These are phyloP conservation scores for Rhododendron griersonianum DNA, from an alignment of 148 eudicot genomes.

Conservation along the genomic window DNA sequence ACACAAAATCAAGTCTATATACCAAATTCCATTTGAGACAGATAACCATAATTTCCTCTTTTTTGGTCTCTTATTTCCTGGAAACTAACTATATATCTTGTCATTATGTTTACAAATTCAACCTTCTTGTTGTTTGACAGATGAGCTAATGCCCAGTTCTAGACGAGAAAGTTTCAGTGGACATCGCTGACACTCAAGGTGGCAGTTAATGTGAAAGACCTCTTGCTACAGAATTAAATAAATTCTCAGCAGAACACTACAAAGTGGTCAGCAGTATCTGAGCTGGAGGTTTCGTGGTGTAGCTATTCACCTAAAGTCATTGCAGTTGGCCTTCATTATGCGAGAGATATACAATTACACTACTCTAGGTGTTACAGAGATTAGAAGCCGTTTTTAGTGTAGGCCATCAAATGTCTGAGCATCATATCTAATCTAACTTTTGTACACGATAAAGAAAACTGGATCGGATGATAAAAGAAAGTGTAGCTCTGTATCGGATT, in stretches of 20 bases:
- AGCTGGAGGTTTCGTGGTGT: background rate
- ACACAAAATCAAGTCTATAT: background rate
- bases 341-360: background rate
- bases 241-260: background rate
- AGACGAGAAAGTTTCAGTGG: constrained; percentile 11
- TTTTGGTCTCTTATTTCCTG: constrained; percentile 1
- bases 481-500: background rate
- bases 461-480: background rate
- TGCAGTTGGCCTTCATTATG: background rate
- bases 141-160: constrained; percentile 12
- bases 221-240: background rate
- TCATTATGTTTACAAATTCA: background rate
- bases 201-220: background rate
- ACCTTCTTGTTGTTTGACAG: constrained; percentile 16
- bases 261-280: background rate
- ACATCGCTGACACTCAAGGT: background rate
- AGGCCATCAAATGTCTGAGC: constrained; percentile 1
- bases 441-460: background rate
- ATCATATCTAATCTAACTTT: background rate
- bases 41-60: background rate
- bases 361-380: background rate
- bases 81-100: background rate
- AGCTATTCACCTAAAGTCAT: background rate
- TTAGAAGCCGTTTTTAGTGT: background rate
- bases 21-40: background rate